These are phyloP conservation scores for Bryoerythrophyllum caledonicum DNA, from an alignment of 225 moss, liverwort and hornwort genomes.

Conservation along the genomic window DNA sequence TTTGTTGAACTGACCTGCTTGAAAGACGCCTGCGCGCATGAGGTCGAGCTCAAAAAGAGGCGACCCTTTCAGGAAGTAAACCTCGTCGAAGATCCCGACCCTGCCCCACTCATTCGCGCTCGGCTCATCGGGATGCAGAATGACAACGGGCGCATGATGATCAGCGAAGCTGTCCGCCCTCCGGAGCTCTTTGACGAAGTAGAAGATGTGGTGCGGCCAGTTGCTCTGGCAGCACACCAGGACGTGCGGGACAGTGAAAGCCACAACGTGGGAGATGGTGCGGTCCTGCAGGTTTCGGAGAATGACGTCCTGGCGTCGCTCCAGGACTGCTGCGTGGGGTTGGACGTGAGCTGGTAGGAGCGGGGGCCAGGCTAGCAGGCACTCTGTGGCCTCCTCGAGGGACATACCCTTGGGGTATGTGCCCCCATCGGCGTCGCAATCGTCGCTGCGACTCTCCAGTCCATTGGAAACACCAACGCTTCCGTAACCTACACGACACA, in stretches of 20 bases:
- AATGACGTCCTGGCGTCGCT: constrained; percentile 29
- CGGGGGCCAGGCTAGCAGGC: constrained; percentile 35
- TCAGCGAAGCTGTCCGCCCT: constrained; percentile 16
- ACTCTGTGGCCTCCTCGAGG: constrained; percentile 35
- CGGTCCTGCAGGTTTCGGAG: constrained; percentile 25
- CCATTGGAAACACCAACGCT: too few relatives aligned
- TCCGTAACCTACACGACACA: constrained; percentile 19
- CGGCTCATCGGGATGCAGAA: constrained; percentile 33
- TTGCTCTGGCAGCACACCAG: constrained; percentile 31
- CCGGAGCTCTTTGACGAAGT: constrained; percentile 33
- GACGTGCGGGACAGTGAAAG: constrained; percentile 26
- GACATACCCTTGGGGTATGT: constrained; percentile 31
- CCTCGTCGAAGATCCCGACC: constrained; percentile 37
- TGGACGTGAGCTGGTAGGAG: constrained; percentile 5
- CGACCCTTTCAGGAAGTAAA: constrained; percentile 38
- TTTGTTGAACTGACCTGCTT: constrained; percentile 28
- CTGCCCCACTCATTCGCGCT: constrained; percentile 30
- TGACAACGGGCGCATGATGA: constrained; percentile 26
- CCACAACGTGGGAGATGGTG: constrained; percentile 23
- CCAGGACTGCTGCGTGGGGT: constrained; percentile 31
- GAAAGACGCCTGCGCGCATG: constrained; percentile 39
- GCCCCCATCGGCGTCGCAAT: constrained; percentile 10
- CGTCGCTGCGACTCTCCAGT: too few relatives aligned
- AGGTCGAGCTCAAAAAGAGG: constrained; percentile 38
- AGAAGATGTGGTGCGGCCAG: constrained; percentile 33